Evolutionary conservation across 306 rosid genomes (phyloP).

Genomic region (Calophaca sinica): DNA sequence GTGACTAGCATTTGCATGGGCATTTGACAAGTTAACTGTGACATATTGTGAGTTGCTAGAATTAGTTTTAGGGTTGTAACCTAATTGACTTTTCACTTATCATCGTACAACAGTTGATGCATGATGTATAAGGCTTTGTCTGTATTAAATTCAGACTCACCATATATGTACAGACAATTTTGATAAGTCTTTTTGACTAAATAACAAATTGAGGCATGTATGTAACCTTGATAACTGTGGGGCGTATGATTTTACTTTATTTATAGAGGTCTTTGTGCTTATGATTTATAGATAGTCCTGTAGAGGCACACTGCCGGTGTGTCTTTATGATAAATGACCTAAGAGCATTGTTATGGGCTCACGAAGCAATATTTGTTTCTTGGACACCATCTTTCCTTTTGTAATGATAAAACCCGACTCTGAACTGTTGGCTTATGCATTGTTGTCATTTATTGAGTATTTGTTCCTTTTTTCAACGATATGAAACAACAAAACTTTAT

Average conservation of each 20-base stretch:
- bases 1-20: neutral
- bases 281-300: constrained; percentile 2
- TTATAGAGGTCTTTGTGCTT: neutral
- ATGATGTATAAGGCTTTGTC: constrained; percentile 2
- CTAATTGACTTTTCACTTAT: constrained; percentile 6
- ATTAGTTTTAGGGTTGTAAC: constrained; percentile 16
- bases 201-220: neutral
- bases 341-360: constrained; percentile 17
- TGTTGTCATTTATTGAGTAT: constrained; percentile 2
- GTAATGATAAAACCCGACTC: neutral
- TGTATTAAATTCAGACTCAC: neutral
- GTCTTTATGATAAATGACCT: constrained; percentile 1
- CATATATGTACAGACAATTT: neutral
- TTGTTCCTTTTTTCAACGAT: neutral
- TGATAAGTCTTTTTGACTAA: neutral
- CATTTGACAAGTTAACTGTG: constrained; percentile 3
- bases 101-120: neutral
- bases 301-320: neutral
- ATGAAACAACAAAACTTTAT: neutral
- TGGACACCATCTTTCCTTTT: neutral
- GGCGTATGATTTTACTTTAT: neutral
- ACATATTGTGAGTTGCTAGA: neutral
- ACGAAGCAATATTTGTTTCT: neutral
- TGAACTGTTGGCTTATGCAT: constrained; percentile 27
- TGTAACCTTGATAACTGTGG: constrained; percentile 1